Evolutionary conservation across 768 basidiomycete species (phyloP).

Genomic region (Leccinum arenicola): DNA sequence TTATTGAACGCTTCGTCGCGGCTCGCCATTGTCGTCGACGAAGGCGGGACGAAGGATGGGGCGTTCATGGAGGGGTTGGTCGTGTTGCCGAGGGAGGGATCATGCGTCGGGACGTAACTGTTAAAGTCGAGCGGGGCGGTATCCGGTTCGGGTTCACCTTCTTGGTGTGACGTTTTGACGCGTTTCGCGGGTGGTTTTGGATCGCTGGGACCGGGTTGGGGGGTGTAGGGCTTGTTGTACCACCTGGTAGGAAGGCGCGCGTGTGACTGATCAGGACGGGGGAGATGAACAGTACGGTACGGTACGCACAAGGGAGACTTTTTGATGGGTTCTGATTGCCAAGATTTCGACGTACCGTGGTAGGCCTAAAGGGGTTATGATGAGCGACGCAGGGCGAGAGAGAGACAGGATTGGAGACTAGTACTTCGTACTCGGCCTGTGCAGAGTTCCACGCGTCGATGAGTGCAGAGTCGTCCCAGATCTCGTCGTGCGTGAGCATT

Average conservation of each 20-base stretch:
- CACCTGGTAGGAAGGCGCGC: conserved; percentile 45
- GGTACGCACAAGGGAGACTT: conserved; percentile 68
- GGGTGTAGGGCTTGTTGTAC: conserved; percentile 61
- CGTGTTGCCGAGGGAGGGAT: conserved; percentile 52
- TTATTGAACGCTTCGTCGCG: conserved; percentile 77
- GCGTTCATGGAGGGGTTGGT: conserved; percentile 10
- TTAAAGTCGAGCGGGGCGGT: conserved; percentile 67
- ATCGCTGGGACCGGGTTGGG: conserved; percentile 11
- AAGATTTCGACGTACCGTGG: conserved; percentile 63
- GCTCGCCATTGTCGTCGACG: conserved; percentile 41
- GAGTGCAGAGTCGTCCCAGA: conserved; percentile 85
- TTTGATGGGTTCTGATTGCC: conserved; percentile 69
- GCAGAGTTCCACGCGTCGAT: conserved; percentile 85
- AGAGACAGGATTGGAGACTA: conserved; percentile 6
- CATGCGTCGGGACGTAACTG: conserved; percentile 68
- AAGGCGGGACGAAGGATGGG: conserved; percentile 31
- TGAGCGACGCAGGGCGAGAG: not conserved
- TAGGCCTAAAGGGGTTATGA: conserved; percentile 38
- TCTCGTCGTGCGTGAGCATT: conserved; percentile 66
- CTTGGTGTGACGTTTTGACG: not conserved
- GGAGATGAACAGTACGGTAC: not conserved
- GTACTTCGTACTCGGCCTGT: conserved; percentile 72
- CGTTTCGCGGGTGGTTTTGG: not conserved
- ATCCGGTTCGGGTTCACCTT: conserved; percentile 37
- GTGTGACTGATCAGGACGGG: not conserved